Evolutionary conservation across 1,139 yeast species (phyloP), one percentile per base, ranked within the genome.

Genomic region (Yamadazyma epiphylla): DNA sequence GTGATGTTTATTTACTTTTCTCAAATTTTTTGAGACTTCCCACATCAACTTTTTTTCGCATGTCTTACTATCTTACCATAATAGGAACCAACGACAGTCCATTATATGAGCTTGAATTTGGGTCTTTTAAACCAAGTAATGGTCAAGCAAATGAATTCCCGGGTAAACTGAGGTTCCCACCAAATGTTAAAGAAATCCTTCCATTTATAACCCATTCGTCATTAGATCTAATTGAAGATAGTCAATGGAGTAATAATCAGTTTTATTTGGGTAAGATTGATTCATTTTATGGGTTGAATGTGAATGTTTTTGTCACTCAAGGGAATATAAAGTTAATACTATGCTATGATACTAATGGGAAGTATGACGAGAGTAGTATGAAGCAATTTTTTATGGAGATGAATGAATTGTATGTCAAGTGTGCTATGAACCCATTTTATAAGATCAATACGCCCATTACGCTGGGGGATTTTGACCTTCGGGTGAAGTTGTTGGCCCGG

Each of bases 121-220:
- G 94, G 3, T 77, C 94, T 0, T 77, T 72, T 55, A 77, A 41
- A 25, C 13, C 30, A 12, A 25, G 33, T 10, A 25, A 36, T 2
- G 16, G 77, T 66, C 39, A 73, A 74, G 15, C n/a, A 7, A 12
- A 19, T 5, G 22, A 31, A 4, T 16, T 78, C 68, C 38, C 91
- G 63, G 55, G 95, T 78, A 13, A 64, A 31, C 70, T 82, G 21
- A 74, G 71, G 51, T 84, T 89, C 47, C 70, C 89, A 1, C 65
- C 74, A 15, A 84, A 80, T 34, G 75, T 86, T 53, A 74, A 74
- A 46, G 96, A 89, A 51, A 61, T 89, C 29, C 77, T 83, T 46
- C 96, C 96, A 13, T 89, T 88, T 50, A 80, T 94, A 21, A 73
- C 91, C 23, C 95, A 91, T 52, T 75, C 96, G 1, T 77, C 97